phyloP scores from a whole-genome alignment of 768 basidiomycete genomes.

The Leccinum longicurvipes region DNA sequence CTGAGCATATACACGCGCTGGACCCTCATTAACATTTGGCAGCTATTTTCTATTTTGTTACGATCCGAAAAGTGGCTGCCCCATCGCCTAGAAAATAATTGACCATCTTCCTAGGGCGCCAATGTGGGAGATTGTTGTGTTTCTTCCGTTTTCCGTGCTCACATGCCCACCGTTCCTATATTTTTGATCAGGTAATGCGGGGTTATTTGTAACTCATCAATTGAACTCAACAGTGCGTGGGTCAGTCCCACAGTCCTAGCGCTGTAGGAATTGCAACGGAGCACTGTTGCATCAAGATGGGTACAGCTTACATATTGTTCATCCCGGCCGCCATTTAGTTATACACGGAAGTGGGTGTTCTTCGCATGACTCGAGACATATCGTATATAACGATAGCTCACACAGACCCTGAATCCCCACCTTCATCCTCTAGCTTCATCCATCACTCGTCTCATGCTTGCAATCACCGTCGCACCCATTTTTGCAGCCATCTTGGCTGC shows the following conservation, averaged over 20 bases:
- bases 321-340: background rate
- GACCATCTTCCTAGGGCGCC: background rate
- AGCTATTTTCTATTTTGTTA: background rate
- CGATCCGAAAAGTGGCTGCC: background rate
- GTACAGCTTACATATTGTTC: background rate
- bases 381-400: background rate
- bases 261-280: background rate
- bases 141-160: background rate
- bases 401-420: background rate
- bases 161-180: too few relatives aligned
- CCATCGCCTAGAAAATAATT: too few relatives aligned
- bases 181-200: too few relatives aligned
- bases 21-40: too few relatives aligned
- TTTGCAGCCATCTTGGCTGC: background rate
- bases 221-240: background rate
- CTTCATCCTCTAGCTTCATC: background rate
- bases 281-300: background rate
- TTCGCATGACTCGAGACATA: background rate
- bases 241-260: background rate
- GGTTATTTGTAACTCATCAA: background rate
- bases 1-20: background rate
- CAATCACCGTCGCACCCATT: background rate
- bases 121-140: background rate
- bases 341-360: background rate
- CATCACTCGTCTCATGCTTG: background rate